Evolutionary conservation across 805 yeast genomes (phyloP), one percentile per base, ranked within the genome.

Genomic region (Saturnispora saitoi): DNA sequence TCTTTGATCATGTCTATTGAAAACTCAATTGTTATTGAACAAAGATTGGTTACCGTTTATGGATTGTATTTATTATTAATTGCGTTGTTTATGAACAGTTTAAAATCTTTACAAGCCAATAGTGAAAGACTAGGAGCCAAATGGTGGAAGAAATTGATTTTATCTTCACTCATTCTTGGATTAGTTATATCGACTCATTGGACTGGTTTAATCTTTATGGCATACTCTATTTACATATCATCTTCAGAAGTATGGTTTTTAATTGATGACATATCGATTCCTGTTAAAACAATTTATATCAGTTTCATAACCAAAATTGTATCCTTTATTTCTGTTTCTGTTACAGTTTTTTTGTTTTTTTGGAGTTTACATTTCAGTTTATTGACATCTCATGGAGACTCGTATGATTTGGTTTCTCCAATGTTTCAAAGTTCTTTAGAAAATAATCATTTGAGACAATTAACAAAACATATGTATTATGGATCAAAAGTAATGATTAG

Each of bases 401-500:
- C 84, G 4, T 75, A 83, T 4, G 76, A 79, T 9, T 67, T 72
- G 51, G 69, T 91, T 72, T 69, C 85, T 8, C 78, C 95, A 1
- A 71, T 73, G 49, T 87, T 83, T 71, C 84, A 82, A 64, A 69
- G 80, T 39, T 67, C 81, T 5, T 70, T 86, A 39, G 63, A 65
- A 32, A 75, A 71, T 44, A 66, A 74, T 15, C 66, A 65, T 17
- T 51, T 65, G 4, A 49, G 66, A 12, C 53, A 59, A 32, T 65
- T 74, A 36, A 83, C 88, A 19, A 80, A 80, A n/a, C 80, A 78
- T 38, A 80, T 90, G 1, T 75, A 80, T 9, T 81, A 69, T 62
- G 96, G 96, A 10, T 77, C 90, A 42, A 70, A 77, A 0, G 72
- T 91, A 22, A 76, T 86, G 17, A 54, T 91, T 30, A 81, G 91